Conservation (phyloP, 148 eudicot genomes). For the Spergularia marina region DNA sequence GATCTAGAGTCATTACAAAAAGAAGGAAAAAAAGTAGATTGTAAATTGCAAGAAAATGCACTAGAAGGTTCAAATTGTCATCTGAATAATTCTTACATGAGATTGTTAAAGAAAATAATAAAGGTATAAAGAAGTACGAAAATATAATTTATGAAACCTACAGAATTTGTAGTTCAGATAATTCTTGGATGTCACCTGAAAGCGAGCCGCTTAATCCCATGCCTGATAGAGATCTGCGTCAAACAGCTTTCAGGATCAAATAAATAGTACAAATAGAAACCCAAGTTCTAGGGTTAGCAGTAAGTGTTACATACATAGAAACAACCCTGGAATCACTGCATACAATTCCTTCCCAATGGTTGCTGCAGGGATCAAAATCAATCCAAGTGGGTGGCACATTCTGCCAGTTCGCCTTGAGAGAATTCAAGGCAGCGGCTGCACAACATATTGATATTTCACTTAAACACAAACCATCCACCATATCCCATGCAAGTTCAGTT, state of each 20-base stretch:
- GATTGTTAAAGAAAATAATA: no score
- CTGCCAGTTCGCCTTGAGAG: constrained; percentile 43
- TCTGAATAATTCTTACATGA: not conserved
- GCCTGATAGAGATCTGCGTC: constrained; percentile 56
- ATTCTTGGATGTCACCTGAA: constrained; percentile 50
- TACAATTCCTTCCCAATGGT: constrained; percentile 63
- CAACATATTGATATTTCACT: not conserved
- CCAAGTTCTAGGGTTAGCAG: not conserved
- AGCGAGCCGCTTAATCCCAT: constrained; percentile 53
- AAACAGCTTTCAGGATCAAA: constrained; percentile 9
- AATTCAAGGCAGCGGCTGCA: constrained; percentile 42
- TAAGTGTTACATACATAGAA: constrained; percentile 40
- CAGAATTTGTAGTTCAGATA: constrained; percentile 60
- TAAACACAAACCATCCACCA: not conserved
- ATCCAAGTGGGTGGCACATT: constrained; percentile 51
- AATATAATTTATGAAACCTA: constrained; percentile 19
- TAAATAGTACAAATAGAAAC: not conserved
- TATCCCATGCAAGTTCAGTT: not conserved
- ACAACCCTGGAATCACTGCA: constrained; percentile 56
- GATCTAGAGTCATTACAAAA: not conserved
- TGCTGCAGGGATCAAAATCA: constrained; percentile 62
- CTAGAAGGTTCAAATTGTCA: not conserved
- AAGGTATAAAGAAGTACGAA: no score
- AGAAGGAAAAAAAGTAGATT: not conserved
- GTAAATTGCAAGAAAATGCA: not conserved